Conservation (phyloP, 805 yeast genomes). For the Wickerhamiella parazyma region DNA sequence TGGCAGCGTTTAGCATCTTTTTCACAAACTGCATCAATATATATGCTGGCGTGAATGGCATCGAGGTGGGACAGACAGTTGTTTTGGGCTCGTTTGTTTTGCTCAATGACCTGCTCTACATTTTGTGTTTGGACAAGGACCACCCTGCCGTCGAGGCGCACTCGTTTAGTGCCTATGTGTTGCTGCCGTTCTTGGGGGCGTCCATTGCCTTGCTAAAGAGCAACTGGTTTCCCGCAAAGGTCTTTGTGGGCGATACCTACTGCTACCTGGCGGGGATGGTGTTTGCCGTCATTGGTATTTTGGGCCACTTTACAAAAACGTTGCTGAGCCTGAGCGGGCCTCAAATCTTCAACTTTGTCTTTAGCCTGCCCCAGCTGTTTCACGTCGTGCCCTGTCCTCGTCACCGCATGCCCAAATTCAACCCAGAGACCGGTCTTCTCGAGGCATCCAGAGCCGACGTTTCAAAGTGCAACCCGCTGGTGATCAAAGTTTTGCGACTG, state of each 20-base stretch:
- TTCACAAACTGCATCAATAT: constrained; percentile 95
- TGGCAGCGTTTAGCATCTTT: constrained; percentile 84
- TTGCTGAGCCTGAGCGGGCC: constrained; percentile 75
- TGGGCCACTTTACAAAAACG: constrained; percentile 94
- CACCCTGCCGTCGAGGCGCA: constrained; percentile 68
- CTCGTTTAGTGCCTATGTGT: constrained; percentile 59
- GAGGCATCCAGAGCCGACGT: constrained; percentile 45
- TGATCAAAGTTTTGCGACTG: constrained; percentile 28
- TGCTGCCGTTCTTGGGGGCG: constrained; percentile 80
- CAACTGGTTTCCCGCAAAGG: constrained; percentile 86
- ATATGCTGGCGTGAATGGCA: constrained; percentile 89
- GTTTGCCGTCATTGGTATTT: constrained; percentile 89
- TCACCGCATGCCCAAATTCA: constrained; percentile 77
- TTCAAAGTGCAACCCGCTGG: constrained; percentile 16
- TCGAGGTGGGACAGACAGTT: constrained; percentile 90
- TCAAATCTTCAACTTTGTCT: constrained; percentile 78
- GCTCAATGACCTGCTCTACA: constrained; percentile 62
- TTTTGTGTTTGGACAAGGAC: constrained; percentile 30
- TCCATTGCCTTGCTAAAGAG: constrained; percentile 58
- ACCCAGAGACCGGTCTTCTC: constrained; percentile 52
- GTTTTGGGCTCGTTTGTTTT: constrained; percentile 60
- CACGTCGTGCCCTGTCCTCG: constrained; percentile 86
- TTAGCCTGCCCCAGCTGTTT: constrained; percentile 86
- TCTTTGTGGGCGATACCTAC: constrained; percentile 95
- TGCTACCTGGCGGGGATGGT: constrained; percentile 99